A percentile compares a stretch with the other conserved stretches of the same genome.
These are phyloP conservation scores for Ichthyophonus hoferi DNA, from an alignment of 208 protist genomes.

Conservation along the genomic window DNA sequence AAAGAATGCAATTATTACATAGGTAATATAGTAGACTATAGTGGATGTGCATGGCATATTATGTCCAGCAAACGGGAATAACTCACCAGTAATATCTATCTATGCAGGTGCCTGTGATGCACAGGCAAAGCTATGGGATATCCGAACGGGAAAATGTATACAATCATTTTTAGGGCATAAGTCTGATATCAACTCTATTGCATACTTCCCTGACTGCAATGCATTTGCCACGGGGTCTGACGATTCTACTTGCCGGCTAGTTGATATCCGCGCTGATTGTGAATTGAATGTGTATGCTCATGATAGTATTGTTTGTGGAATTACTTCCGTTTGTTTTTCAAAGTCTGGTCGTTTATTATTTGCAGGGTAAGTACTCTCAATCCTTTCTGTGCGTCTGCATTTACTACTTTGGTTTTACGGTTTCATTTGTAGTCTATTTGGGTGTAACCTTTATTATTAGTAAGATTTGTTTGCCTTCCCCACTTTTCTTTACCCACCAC, in stretches of 20 bases:
- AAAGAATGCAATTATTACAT: too few relatives aligned
- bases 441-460: too few relatives aligned
- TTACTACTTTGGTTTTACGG: too few relatives aligned
- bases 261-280: constrained; percentile 74
- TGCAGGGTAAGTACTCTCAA: constrained; percentile 34
- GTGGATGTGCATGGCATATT: too few relatives aligned
- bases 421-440: too few relatives aligned
- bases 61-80: too few relatives aligned
- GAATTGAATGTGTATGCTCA: constrained; percentile 68
- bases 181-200: constrained; percentile 75
- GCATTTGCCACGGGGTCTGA: constrained; percentile 77
- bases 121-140: constrained; percentile 76
- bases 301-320: constrained; percentile 72
- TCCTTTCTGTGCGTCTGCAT: too few relatives aligned
- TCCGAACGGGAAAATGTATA: constrained; percentile 62
- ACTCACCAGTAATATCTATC: too few relatives aligned
- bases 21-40: too few relatives aligned
- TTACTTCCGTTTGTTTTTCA: constrained; percentile 73
- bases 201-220: constrained; percentile 71
- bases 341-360: constrained; percentile 65
- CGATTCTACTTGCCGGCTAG: constrained; percentile 73
- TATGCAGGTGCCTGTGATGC: constrained; percentile 68
- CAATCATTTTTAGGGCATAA: constrained; percentile 77
- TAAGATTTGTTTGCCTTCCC: too few relatives aligned
- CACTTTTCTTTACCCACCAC: too few relatives aligned